Base-by-base conservation (phyloP, 352 stramenopile species). In the Phytophthora pisi region DNA sequence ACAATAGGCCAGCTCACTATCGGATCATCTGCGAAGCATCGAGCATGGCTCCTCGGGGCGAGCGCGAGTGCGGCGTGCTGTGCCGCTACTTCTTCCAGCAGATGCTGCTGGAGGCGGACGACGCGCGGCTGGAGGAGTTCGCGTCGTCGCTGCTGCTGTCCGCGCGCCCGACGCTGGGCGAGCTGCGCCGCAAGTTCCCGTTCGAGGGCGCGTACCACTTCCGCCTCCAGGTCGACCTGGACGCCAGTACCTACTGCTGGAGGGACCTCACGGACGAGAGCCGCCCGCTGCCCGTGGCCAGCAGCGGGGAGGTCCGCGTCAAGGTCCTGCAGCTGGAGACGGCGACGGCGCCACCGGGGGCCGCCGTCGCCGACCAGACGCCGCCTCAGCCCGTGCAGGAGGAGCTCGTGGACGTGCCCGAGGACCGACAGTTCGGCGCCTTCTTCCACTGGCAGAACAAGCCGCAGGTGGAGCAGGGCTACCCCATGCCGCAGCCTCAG, bases 31-130 rank as follows among this genome's bases (percentile, higher is more conserved):
- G 20, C 20, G 20, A 15, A 38, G 9, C 31, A 15, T 38, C 8
- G 31, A 38, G 11, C 31, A 38, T 38, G 31, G 31, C 31, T 4
- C 31, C 31, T 38, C 31, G 26, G 26, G 26, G 26, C 26, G 26
- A 30, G 43, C 42, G 15, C 38, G 63, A 75, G 57, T 69, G 66
- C 63, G 66, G 74, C 57, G 86, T 94, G 68, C 76, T 94, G 57
- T 94, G 86, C 54, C 84, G 80, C 61, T 94, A 94, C 70, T 94
- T 94, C 61, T 93, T 95, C 78, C 86, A 92, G 72, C 66, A 83
- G 49, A 91, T 83, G 74, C 65, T 88, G 70, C 75, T 76, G 13
- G 86, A 94, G 57, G 78, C 72, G 5, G 73, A 79, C 20, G 63
- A 66, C 36, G 40, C 57, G 11, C 69, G 51, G 11, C 61, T 79